Evolutionary conservation across 176 grass and related monocot genomes (phyloP).

Genomic region (Carex cristatella): DNA sequence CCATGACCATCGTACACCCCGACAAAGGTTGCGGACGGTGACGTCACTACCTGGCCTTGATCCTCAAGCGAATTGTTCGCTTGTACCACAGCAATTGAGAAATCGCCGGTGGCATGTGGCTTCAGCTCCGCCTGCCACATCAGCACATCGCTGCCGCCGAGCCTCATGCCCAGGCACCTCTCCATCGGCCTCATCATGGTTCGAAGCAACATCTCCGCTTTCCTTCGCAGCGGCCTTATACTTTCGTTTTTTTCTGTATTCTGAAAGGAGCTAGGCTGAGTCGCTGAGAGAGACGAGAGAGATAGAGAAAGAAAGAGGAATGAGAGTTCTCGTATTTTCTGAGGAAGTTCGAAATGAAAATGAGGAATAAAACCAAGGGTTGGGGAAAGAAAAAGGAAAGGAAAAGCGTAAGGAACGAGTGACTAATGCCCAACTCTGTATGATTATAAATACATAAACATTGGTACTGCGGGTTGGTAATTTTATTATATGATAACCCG

Average conservation of each 20-base stretch:
- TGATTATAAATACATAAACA: neutral
- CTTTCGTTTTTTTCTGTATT: neutral
- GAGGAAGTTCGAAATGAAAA: conserved; percentile 5
- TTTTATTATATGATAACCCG: neutral
- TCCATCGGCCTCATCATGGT: conserved; percentile 46
- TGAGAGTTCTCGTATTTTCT: neutral
- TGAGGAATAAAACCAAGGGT: neutral
- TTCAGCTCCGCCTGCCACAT: conserved; percentile 80
- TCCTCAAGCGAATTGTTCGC: conserved; percentile 75
- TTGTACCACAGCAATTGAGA: conserved; percentile 90
- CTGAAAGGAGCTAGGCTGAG: neutral
- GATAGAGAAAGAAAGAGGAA: neutral
- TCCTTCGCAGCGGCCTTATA: neutral
- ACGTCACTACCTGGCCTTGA: conserved; percentile 89
- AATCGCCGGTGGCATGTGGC: conserved; percentile 78
- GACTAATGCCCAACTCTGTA: neutral
- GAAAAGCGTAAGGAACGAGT: conserved; percentile 1
- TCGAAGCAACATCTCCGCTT: conserved; percentile 6
- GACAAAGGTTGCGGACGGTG: conserved; percentile 54
- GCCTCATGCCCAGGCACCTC: conserved; percentile 49
- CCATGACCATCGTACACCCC: conserved; percentile 81
- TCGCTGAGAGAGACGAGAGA: neutral
- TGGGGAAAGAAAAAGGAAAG: neutral
- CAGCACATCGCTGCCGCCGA: conserved; percentile 51
- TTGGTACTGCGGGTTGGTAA: neutral